phyloP scores from a whole-genome alignment of 495 filamentous ascomycete species.

The Penicillium canescens region DNA sequence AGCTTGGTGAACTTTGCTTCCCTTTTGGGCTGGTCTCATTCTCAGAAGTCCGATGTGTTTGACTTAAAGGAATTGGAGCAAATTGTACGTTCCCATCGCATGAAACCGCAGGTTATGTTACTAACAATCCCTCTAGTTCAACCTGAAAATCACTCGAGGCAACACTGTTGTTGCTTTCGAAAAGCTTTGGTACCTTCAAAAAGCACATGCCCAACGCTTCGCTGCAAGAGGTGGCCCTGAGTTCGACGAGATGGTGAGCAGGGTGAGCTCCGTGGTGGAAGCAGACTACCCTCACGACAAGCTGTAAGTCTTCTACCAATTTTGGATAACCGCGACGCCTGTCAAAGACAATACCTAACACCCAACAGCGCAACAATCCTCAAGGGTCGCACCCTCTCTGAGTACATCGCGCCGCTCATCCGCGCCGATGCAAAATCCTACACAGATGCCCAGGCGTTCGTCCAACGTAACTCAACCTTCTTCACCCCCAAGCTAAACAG shows the following conservation, averaged over 20 bases:
- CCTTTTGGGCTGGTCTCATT: constrained; percentile 83
- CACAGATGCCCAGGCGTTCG: constrained; percentile 56
- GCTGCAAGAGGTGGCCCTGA: constrained; percentile 31
- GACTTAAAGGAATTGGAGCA: constrained; percentile 65
- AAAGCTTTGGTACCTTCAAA: constrained; percentile 82
- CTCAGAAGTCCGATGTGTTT: constrained; percentile 65
- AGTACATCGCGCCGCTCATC: constrained; percentile 54
- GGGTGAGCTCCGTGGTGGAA: constrained; percentile 31
- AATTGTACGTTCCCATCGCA: constrained; percentile 47
- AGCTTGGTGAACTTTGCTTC: constrained; percentile 81
- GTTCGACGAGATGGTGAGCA: constrained; percentile 52
- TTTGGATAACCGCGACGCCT: background rate
- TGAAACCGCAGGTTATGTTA: background rate
- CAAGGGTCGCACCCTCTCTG: constrained; percentile 27
- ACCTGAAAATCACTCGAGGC: constrained; percentile 81
- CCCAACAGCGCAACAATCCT: constrained; percentile 30
- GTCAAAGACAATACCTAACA: constrained; percentile 1
- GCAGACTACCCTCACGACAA: constrained; percentile 27
- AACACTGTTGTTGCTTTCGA: constrained; percentile 81
- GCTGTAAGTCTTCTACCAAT: constrained; percentile 26
- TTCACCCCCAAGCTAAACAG: constrained; percentile 51
- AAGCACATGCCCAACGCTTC: constrained; percentile 59
- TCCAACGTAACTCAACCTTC: constrained; percentile 61
- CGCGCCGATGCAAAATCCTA: constrained; percentile 63
- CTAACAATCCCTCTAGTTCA: constrained; percentile 55